A percentile compares a stretch with the other conserved stretches of the same genome.
These are phyloP conservation scores for Pythium scleroteichum DNA, from an alignment of 352 stramenopile genomes.

Conservation along the genomic window DNA sequence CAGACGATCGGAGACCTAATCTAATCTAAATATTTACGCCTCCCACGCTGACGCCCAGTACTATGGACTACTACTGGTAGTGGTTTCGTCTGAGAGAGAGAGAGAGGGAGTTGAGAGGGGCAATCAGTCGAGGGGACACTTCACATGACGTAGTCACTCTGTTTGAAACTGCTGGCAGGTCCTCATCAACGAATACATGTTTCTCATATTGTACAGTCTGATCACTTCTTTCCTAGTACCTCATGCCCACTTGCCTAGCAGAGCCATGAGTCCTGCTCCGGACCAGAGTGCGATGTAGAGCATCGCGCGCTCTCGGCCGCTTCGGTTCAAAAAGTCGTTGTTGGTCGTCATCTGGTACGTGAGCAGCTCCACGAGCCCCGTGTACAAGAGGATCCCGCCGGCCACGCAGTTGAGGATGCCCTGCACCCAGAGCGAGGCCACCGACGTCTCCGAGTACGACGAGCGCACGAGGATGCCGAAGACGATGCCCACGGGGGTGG, in stretches of 20 bases:
- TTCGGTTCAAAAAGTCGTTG: slow-evolving; percentile 47
- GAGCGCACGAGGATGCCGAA: slow-evolving; percentile 59
- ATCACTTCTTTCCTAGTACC: too few species aligned
- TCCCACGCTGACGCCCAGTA: too few species aligned
- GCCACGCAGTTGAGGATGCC: slow-evolving; percentile 66
- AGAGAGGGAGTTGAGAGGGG: too few species aligned
- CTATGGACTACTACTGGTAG: too few species aligned
- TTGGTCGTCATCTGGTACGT: slow-evolving; percentile 77
- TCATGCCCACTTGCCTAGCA: slow-evolving; percentile 72
- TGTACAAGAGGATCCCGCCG: slow-evolving; percentile 72
- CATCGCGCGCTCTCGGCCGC: slow-evolving; percentile 34
- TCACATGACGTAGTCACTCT: too few species aligned
- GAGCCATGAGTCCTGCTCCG: slow-evolving; percentile 55
- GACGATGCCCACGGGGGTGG: slow-evolving; percentile 51
- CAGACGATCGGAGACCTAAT: neutral
- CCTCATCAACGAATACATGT: too few species aligned
- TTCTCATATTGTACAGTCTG: too few species aligned
- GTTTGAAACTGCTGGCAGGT: too few species aligned
- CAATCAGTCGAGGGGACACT: too few species aligned
- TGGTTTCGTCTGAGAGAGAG: too few species aligned
- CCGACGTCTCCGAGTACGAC: slow-evolving; percentile 51
- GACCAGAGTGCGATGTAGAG: slow-evolving; percentile 54
- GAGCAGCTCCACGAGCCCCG: slow-evolving; percentile 60
- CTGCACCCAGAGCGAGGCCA: slow-evolving; percentile 55
- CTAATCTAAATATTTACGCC: too few species aligned